Evolutionary conservation across 2,329 filamentous ascomycete species (phyloP), one percentile per base, ranked within the genome.

Genomic region (Lachnellula cervina): DNA sequence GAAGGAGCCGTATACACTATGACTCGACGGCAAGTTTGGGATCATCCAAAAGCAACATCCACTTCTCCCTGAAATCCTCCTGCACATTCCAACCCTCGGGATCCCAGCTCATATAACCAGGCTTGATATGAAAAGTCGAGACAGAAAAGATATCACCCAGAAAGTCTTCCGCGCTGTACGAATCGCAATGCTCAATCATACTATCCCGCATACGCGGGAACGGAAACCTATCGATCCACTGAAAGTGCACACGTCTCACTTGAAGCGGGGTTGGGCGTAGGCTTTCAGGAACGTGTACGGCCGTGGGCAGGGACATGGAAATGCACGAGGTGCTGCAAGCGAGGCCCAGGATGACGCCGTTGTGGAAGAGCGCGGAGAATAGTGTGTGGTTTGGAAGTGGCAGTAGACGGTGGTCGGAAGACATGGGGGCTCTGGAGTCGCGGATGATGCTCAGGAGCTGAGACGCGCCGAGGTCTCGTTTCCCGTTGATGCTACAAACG

Each of bases 211-310:
- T 23, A 3, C 25, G 32, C 4, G 54, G 54, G 5, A 60, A 23
- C 3, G 61, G 61, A n/a, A 62, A 55, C 17, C 59, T 47, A 43
- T 63, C 61, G 21, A 62, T 59, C 47, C 56, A 62, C 19, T 49
- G 52, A 5, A 52, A 54, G 28, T 63, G 61, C 9, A 58, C 54
- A 4, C 35, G 49, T 6, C 49, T 17, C 6, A 57, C 17, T 14
- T 63, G 61, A 16, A 55, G 13, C 6, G 35, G 25, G 2, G 49
- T 54, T 14, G 61, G 61, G 14, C 51, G 52, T 13, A 63, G 45
- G 1, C 52, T 42, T 2, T 35, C 21, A 7, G 61, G 61, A 2
- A 56, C 38, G 19, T 55, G 17, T 13, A 49, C 17, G 19, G 25
- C 17, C 3, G 51, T n/a, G n/a, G 47, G 19, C 51, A 51, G 13